phyloP scores from a whole-genome alignment of 257 asterid genomes.

The Osmanthus fragrans region DNA sequence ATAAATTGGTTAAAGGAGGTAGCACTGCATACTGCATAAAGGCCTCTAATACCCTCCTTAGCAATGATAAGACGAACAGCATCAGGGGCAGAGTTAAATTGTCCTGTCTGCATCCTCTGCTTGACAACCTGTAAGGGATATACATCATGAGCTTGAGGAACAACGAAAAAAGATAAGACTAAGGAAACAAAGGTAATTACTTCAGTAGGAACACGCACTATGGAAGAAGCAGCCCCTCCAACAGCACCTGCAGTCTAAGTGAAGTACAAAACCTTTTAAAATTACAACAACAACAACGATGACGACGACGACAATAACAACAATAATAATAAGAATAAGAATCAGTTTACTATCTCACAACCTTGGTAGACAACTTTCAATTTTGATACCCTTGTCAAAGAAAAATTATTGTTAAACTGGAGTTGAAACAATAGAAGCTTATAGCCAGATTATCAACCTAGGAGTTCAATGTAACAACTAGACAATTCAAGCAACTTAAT shows the following conservation, averaged over 20 bases:
- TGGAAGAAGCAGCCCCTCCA: constrained; percentile 72
- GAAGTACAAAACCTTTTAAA: constrained; percentile 21
- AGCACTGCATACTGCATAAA: constrained; percentile 50
- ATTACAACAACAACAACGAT: neutral
- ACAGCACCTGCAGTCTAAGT: constrained; percentile 71
- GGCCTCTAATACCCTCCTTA: constrained; percentile 68
- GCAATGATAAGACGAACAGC: constrained; percentile 61
- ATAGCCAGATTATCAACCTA: neutral
- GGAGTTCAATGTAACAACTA: neutral
- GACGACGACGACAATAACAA: no score
- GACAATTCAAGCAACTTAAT: neutral
- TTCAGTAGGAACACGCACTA: constrained; percentile 77
- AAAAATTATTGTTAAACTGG: neutral
- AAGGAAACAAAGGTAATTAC: constrained; percentile 25
- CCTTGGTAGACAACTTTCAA: neutral
- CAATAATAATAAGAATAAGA: no score
- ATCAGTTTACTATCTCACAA: neutral
- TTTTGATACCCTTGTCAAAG: neutral
- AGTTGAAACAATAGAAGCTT: neutral
- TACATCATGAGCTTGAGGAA: constrained; percentile 11
- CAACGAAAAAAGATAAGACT: neutral
- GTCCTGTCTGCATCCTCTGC: constrained; percentile 71
- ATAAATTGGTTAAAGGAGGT: constrained; percentile 6
- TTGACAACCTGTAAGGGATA: constrained; percentile 51
- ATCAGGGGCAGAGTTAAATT: constrained; percentile 63